Base-by-base conservation (phyloP, 306 rosid species). In the Acacia crassicarpa region DNA sequence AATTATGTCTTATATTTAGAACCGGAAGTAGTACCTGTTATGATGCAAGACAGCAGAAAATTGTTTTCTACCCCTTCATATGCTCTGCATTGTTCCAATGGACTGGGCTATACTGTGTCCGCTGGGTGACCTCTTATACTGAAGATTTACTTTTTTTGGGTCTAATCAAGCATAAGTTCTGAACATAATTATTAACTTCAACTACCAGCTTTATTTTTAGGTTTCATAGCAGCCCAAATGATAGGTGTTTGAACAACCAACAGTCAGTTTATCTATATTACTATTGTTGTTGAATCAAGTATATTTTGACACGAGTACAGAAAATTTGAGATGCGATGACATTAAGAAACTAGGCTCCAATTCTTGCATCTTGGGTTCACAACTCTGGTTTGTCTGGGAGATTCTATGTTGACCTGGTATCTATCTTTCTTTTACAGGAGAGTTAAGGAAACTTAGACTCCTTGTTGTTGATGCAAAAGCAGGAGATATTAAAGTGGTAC, bases 391-490 rank as follows among this genome's bases (percentile, higher is more conserved):
- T 58, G 53, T 67, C 30, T 59, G n/a, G 43, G 12, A 15, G 61
- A 27, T 78, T 54, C 16, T 77, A 66, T 14, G 27, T 41, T 63
- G 8, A 70, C 51, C 70, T 76, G 45, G 71, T 33, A 66, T 66
- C 10, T 27, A 9, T 81, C 74, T 61, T 45, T 40, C 41, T 46
- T 84, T 79, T 40, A 75, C 86, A 94, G 97, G 89, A 62, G 98
- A 93, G 89, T 79, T 95, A 85, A 84, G 81, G 88, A 93, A 89
- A 81, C 86, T 95, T 62, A 86, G 81, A 62, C 69, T 78, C 59
- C 94, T 93, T 79, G 91, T 89, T 67, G 87, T 49, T 67, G 88
- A 89, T 69, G 89, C 97, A 40, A 91, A 84, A 80, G 89, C 75
- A 81, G 78, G 72, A 7, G 56, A 85, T 40, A 30, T 90, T 72